Evolutionary conservation across 306 rosid genomes (phyloP).

Genomic region (Datisca glomerata): DNA sequence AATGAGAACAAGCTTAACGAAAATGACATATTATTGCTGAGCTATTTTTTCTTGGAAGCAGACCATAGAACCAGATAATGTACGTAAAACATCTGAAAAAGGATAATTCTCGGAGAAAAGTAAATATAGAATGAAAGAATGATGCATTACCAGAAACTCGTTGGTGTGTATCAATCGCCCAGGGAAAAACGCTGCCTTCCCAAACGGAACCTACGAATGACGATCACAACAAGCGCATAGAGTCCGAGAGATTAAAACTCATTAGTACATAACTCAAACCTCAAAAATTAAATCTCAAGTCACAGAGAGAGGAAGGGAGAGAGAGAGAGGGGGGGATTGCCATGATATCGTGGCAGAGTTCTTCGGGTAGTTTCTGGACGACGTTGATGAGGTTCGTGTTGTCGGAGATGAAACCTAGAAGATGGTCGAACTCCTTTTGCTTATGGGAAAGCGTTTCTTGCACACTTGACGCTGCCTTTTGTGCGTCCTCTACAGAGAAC

Average conservation of each 20-base stretch:
- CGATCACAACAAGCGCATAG: not conserved
- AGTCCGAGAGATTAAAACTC: no score
- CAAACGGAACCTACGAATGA: constrained; percentile 68
- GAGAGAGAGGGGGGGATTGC: constrained; percentile 10
- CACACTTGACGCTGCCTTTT: constrained; percentile 48
- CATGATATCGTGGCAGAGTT: constrained; percentile 75
- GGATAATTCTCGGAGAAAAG: not conserved
- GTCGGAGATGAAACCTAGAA: constrained; percentile 50
- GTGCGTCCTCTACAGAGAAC: constrained; percentile 47
- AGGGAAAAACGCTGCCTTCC: constrained; percentile 87
- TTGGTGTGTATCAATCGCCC: constrained; percentile 90
- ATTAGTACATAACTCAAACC: not conserved
- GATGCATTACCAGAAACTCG: constrained; percentile 50
- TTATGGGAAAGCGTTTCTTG: constrained; percentile 37
- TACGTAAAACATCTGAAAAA: not conserved
- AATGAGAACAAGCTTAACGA: no score
- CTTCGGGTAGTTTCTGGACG: constrained; percentile 64
- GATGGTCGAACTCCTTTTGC: constrained; percentile 24
- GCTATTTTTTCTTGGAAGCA: no score
- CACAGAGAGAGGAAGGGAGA: not conserved
- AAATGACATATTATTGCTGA: no score
- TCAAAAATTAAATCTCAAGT: no score
- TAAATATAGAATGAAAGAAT: not conserved
- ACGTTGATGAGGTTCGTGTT: constrained; percentile 59
- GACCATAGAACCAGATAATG: no score